Evolutionary conservation across 371 early-diverging fungal species (phyloP), one percentile per base, ranked within the genome.

Genomic region (Haplosporangium sp.): DNA sequence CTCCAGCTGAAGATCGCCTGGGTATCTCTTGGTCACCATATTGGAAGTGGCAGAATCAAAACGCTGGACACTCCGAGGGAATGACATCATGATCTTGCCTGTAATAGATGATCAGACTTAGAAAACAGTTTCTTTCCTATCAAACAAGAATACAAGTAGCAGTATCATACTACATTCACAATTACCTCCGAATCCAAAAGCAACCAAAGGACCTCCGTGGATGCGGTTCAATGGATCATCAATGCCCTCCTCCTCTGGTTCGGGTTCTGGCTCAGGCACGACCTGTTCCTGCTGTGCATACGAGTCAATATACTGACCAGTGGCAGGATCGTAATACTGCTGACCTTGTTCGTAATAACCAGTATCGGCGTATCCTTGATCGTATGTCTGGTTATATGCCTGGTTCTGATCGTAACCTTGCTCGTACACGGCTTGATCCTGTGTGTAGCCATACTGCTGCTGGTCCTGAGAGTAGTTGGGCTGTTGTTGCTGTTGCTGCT

Each of bases 131-230:
- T 41, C 18, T 46, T 14, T 0, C 5, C 2, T 9, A 59, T 37
- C 23, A 10, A 48, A 14, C 21, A 37, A 37, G 5, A 12, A 9
- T 16, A 23, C 6, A 43, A 47, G 18, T 23, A 18, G 8, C n/a
- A 7, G 20, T 7, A 45, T 0, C 1, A 21, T 8, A 21, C 20
- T 14, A n/a, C 29, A 40, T 9, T 14, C 18, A 43, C 13, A 21
- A 11, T 47, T 65, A 77, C 98, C 98, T 56, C 95, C 95, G 84
- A 96, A 94, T 16, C 96, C 95, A 82, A 95, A 95, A 0, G 88
- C 77, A 6, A 93, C 87, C 20, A 97, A 60, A 6, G 95, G 93
- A 61, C 90, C 89, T 6, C 94, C 92, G 10, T 87, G 82, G 20
- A 76, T 69, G 29, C 95, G 88, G 2, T 89, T 84, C n/a, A 94